Conservation (phyloP, 2,329 filamentous ascomycete species). For the Hymenoscyphus infarciens region DNA sequence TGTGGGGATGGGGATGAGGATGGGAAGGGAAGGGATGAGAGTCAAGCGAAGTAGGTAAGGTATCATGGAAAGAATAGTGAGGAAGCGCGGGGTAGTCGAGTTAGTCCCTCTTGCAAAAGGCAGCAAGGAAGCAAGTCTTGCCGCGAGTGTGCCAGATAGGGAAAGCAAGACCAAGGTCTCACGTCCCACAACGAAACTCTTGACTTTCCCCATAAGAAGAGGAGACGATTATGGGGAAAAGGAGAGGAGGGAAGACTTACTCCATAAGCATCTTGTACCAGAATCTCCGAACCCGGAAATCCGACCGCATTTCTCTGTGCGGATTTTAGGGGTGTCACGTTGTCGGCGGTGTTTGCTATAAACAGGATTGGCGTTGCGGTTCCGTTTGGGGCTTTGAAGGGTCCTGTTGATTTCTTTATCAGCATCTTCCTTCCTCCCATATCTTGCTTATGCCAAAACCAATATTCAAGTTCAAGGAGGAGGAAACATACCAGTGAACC, state of each 20-base stretch:
- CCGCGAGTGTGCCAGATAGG: too few relatives aligned
- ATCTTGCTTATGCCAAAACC: not conserved
- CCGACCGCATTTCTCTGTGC: slow-evolving; percentile 34
- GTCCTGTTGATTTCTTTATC: not conserved
- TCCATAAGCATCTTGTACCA: slow-evolving; percentile 50
- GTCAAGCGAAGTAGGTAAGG: too few relatives aligned
- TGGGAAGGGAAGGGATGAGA: too few relatives aligned
- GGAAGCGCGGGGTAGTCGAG: too few relatives aligned
- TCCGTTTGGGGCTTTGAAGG: slow-evolving; percentile 18
- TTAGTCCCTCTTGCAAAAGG: too few relatives aligned
- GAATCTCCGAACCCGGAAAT: slow-evolving; percentile 44
- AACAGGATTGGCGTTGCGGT: slow-evolving; percentile 38
- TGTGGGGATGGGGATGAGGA: too few relatives aligned
- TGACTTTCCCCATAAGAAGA: not conserved
- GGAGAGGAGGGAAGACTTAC: slow-evolving; percentile 30
- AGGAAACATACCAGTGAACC: slow-evolving; percentile 23
- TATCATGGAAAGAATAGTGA: too few relatives aligned
- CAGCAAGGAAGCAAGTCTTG: too few relatives aligned
- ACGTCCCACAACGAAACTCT: too few relatives aligned
- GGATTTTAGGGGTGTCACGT: slow-evolving; percentile 36
- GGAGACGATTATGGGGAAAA: not conserved
- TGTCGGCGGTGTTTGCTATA: slow-evolving; percentile 38
- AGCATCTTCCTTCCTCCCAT: not conserved
- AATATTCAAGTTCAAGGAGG: slow-evolving; percentile 2
- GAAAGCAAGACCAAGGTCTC: too few relatives aligned